Percentiles rank a stretch among this genome's conserved stretches.
Evolutionary conservation across 352 stramenopile species (phyloP).

Genomic region (Phytophthora pistaciae): DNA sequence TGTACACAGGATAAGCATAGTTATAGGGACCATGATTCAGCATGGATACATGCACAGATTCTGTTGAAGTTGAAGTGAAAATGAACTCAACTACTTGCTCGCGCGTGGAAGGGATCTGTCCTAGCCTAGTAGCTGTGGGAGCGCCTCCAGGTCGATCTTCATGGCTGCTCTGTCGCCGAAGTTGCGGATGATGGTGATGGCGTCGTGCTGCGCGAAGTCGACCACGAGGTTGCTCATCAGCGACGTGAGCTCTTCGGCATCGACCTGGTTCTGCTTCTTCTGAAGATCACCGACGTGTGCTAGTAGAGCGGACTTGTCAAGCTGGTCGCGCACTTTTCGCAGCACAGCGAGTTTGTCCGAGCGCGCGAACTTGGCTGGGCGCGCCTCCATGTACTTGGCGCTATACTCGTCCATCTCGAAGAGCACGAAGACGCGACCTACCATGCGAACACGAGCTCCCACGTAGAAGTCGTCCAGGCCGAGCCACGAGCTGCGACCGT

Average conservation of each 20-base stretch:
- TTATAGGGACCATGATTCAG: not conserved
- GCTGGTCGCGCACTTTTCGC: slow-evolving; percentile 59
- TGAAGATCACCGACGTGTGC: slow-evolving; percentile 37
- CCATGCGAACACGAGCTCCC: slow-evolving; percentile 68
- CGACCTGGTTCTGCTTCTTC: slow-evolving; percentile 43
- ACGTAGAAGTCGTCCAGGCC: slow-evolving; percentile 81
- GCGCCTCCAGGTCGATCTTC: slow-evolving; percentile 60
- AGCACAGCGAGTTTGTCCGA: slow-evolving; percentile 74
- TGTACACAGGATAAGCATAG: not conserved
- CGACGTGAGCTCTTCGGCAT: slow-evolving; percentile 57
- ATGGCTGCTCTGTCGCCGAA: slow-evolving; percentile 72
- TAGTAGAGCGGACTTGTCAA: slow-evolving; percentile 43
- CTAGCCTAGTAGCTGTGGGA: slow-evolving; percentile 55
- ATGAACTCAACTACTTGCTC: not conserved
- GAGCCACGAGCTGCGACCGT: slow-evolving; percentile 59
- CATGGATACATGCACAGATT: not conserved
- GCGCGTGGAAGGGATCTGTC: not conserved
- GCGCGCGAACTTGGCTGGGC: slow-evolving; percentile 65
- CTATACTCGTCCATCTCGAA: slow-evolving; percentile 90
- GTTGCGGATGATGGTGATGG: slow-evolving; percentile 72
- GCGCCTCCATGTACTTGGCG: slow-evolving; percentile 83
- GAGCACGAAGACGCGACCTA: slow-evolving; percentile 74
- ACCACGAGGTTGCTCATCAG: slow-evolving; percentile 55
- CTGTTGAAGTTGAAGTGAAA: slow-evolving; percentile 6
- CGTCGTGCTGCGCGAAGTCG: slow-evolving; percentile 69